These are phyloP conservation scores for Phytophthora podocarpi DNA, from an alignment of 352 stramenopile genomes.

Conservation along the genomic window DNA sequence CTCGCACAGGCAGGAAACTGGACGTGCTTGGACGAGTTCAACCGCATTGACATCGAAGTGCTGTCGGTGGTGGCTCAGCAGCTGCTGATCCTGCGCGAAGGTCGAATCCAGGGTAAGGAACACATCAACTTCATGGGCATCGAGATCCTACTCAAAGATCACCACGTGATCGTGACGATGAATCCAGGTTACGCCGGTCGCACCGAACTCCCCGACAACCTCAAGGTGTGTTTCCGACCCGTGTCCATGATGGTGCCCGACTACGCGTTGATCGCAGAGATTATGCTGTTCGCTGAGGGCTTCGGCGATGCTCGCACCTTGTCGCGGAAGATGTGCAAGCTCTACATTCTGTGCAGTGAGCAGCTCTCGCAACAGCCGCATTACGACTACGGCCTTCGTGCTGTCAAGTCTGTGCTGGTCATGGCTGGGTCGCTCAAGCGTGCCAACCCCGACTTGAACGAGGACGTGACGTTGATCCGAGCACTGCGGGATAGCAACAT, in stretches of 20 bases:
- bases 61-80: slow-evolving; percentile 95
- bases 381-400: slow-evolving; percentile 94
- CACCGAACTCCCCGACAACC: slow-evolving; percentile 96
- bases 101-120: slow-evolving; percentile 80
- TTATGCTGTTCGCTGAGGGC: slow-evolving; percentile 97
- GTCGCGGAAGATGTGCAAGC: slow-evolving; percentile 96
- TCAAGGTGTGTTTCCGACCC: slow-evolving; percentile 96
- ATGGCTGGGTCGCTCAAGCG: slow-evolving; percentile 93
- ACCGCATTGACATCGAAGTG: slow-evolving; percentile 95
- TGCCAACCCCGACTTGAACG: slow-evolving; percentile 67
- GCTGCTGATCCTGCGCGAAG: slow-evolving; percentile 78
- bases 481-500: slow-evolving; percentile 93
- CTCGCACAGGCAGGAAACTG: slow-evolving; percentile 91
- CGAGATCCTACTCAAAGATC: slow-evolving; percentile 95
- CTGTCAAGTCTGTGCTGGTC: slow-evolving; percentile 93
- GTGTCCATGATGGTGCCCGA: slow-evolving; percentile 98
- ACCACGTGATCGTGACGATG: slow-evolving; percentile 98
- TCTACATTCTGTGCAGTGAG: slow-evolving; percentile 93
- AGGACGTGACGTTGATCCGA: slow-evolving; percentile 91
- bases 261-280: slow-evolving; percentile 96
- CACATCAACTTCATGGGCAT: slow-evolving; percentile 97
- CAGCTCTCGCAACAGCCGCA: slow-evolving; percentile 95
- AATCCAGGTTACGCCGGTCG: slow-evolving; percentile 96
- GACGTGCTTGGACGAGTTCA: slow-evolving; percentile 94
- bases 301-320: slow-evolving; percentile 94